Evolutionary conservation across 2,329 filamentous ascomycete genomes (phyloP).

Genomic region (Rhytidhysteron rufulum): DNA sequence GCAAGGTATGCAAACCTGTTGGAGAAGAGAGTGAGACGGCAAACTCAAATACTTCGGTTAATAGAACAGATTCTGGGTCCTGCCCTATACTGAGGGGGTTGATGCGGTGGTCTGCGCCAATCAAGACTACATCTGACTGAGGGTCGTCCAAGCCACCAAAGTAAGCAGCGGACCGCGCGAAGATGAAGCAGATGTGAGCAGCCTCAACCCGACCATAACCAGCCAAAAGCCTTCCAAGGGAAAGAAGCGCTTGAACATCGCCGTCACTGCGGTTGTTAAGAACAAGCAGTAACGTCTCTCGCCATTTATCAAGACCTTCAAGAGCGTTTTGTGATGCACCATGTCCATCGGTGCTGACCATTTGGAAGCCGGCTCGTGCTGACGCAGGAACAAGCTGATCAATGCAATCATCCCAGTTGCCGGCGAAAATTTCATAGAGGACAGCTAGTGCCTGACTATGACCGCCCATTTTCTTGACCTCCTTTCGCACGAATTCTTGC

Average conservation of each 20-base stretch:
- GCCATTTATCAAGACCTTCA: conserved; percentile 89
- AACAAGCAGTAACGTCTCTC: conserved; percentile 80
- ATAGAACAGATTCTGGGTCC: conserved; percentile 79
- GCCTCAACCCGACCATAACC: conserved; percentile 87
- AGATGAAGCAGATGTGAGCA: conserved; percentile 89
- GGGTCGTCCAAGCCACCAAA: conserved; percentile 83
- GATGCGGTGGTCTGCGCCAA: conserved; percentile 77
- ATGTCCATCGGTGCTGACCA: conserved; percentile 66
- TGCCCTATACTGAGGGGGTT: conserved; percentile 68
- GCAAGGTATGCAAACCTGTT: conserved; percentile 54
- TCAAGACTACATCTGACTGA: conserved; percentile 71
- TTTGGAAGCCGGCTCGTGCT: conserved; percentile 84
- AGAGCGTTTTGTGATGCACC: conserved; percentile 67
- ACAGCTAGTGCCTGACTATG: conserved; percentile 86
- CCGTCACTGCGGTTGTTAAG: conserved; percentile 82
- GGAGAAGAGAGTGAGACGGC: conserved; percentile 67
- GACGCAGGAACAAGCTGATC: conserved; percentile 94
- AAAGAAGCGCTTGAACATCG: conserved; percentile 72
- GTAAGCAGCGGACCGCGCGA: conserved; percentile 66
- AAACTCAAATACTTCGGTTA: conserved; percentile 97
- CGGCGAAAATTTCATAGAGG: conserved; percentile 88
- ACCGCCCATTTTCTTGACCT: conserved; percentile 77
- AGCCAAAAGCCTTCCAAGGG: conserved; percentile 76
- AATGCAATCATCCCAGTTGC: conserved; percentile 89
- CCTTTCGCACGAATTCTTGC: conserved; percentile 92